phyloP scores from a whole-genome alignment of 352 stramenopile species.

The Blastocystis sp. region DNA sequence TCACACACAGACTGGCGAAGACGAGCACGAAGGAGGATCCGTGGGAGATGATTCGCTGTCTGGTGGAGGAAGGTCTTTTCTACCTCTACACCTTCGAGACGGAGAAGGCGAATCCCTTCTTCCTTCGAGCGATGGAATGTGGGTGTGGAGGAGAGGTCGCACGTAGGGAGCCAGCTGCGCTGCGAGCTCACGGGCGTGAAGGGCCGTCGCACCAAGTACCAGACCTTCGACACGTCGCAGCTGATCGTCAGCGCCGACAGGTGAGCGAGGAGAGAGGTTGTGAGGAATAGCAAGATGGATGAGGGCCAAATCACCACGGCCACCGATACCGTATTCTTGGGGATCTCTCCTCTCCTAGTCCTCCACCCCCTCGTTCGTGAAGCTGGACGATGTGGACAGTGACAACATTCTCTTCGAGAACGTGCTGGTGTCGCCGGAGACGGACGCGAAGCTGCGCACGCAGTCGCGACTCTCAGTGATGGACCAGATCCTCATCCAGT shows the following conservation, averaged over 20 bases:
- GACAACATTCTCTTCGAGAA: constrained; percentile 45
- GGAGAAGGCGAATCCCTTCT: constrained; percentile 50
- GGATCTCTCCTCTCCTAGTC: not conserved
- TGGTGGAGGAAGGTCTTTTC: constrained; percentile 26
- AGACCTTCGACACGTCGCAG: constrained; percentile 29
- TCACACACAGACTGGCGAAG: not conserved
- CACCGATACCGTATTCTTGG: not conserved
- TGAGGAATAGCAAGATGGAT: not conserved
- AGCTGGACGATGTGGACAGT: constrained; percentile 31
- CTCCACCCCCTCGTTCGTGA: not conserved
- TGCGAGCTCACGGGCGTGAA: constrained; percentile 44
- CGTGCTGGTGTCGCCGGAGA: not conserved
- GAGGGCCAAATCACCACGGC: not conserved
- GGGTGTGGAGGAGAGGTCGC: not conserved
- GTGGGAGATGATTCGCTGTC: not conserved
- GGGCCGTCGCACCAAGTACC: constrained; percentile 28
- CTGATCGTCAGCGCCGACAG: constrained; percentile 11
- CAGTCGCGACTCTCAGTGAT: constrained; percentile 22
- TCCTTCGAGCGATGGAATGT: constrained; percentile 26
- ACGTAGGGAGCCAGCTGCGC: not conserved
- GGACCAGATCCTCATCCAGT: constrained; percentile 46
- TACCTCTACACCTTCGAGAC: constrained; percentile 36
- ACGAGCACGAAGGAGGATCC: not conserved
- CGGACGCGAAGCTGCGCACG: not conserved
- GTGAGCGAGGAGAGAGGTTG: not conserved